Evolutionary conservation across 2,329 filamentous ascomycete genomes (phyloP), one percentile per base, ranked within the genome.

Genomic region (Claviceps sp.): DNA sequence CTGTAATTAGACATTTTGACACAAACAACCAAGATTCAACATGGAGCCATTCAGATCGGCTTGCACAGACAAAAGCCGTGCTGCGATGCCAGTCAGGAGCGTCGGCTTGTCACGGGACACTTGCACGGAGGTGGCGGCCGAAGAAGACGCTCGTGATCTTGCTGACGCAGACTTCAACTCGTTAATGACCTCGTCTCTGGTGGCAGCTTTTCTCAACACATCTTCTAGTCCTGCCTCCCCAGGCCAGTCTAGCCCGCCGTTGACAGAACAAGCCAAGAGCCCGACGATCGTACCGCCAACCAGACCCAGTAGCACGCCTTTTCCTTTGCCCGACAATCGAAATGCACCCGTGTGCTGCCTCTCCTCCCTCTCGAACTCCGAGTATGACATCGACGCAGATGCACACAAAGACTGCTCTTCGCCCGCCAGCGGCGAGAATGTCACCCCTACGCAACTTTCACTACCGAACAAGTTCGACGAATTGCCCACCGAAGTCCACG

Each of bases 401-500:
- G 49, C 50, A 44, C 53, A 52, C 48, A 51, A 48, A 34, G 34
- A 49, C 1, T 50, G 52, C 4, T 43, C 59, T 17, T 56, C 59
- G 34, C 50, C 52, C 26, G 47, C 54, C 11, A 55, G 54, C 17
- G 57, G 56, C 17, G 58, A 57, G 17, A 57, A 63, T 16, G 51
- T 54, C 1, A 20, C 52, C 13, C 36, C 50, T 22, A 54, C 54
- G 17, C 56, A 55, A 23, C 56, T 56, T 45, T 57, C 53, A 2
- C 59, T 59, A 14, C 55, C 61, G 11, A 62, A 55, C 5, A 70
- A 71, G 50, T 66, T 79, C 47, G 68, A 71, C 45, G 65, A 78
- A 55, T 68, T 87, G 1, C 84, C 85, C 1, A 74, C 77, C 51
- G 84, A 88, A 63, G 84, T 88, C 13, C 83, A 86, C 61, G 83